Evolutionary conservation across 768 basidiomycete species (phyloP), one percentile per base, ranked within the genome.

Genomic region (Hemileccinum rubropunctum): DNA sequence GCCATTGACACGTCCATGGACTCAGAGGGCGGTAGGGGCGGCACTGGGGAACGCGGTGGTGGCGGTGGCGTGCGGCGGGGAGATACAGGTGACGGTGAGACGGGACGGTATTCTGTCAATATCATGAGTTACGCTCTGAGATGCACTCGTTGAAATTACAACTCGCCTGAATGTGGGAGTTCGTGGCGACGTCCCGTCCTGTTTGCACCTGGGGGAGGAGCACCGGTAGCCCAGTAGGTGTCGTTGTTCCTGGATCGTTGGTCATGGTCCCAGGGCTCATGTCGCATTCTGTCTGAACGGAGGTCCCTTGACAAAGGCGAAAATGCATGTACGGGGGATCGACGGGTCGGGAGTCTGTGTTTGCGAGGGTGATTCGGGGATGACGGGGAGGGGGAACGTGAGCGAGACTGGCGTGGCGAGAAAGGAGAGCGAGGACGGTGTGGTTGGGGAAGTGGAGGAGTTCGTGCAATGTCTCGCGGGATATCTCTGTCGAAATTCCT

Each of bases 311-410:
- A 64, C 18, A 66, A 63, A 0, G 78, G 76, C 13, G 73, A 77
- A 54, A 74, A 76, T 42, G 50, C 52, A 0, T 65, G 46, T 9
- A 52, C 60, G 3, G 72, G 68, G 27, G 73, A 71, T n/a, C 68
- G 69, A 32, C 64, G 59, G 11, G 77, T 67, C 14, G 76, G 66
- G 30, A 67, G 55, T 47, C 66, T 56, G 45, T 67, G 66, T 38
- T 67, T 67, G 15, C 51, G 57, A 32, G 69, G 66, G 36, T 68
- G 68, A 48, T 59, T 63, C 36, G 67, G 62, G 6, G 65, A 66
- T 9, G 69, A 63, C 1, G 75, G 68, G 8, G 71, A 70, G 13
- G 60, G 71, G 2, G 79, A 73, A 36, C 65, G 74, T 20, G 79
- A 74, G 48, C 54, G 63, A 27, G 71, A 64, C 7, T 42, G 54